Evolutionary conservation across 306 rosid genomes (phyloP).

Genomic region (Glycine tomentella): DNA sequence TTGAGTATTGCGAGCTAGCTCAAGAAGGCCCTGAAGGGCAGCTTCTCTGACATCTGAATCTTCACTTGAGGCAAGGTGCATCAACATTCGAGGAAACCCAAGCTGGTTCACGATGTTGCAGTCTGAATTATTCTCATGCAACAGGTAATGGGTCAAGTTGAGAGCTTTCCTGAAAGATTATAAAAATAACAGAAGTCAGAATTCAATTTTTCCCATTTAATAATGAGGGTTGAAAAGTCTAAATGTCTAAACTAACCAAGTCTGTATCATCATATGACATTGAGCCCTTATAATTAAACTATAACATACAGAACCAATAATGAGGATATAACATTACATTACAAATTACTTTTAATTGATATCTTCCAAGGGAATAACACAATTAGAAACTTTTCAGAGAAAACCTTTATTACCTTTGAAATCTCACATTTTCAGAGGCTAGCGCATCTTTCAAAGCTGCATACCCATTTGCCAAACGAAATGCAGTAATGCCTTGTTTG

Average conservation of each 20-base stretch:
- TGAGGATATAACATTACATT: neutral
- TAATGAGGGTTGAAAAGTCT: neutral
- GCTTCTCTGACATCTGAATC: conserved; percentile 87
- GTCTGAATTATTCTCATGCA: conserved; percentile 74
- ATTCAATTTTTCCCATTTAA: conserved; percentile 14
- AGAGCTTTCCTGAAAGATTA: conserved; percentile 83
- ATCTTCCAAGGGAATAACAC: neutral
- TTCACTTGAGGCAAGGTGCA: conserved; percentile 80
- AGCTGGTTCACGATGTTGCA: conserved; percentile 64
- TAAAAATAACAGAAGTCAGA: neutral
- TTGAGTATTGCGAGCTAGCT: conserved; percentile 55
- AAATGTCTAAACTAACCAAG: no score
- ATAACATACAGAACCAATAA: neutral
- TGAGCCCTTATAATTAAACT: no score
- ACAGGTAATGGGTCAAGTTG: conserved; percentile 80
- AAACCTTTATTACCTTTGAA: conserved; percentile 75
- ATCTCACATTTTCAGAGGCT: conserved; percentile 76
- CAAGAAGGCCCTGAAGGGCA: conserved; percentile 79
- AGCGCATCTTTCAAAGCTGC: conserved; percentile 81
- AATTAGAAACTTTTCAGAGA: neutral
- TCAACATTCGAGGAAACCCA: conserved; percentile 76
- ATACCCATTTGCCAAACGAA: conserved; percentile 94
- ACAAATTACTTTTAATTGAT: neutral
- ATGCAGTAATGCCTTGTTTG: conserved; percentile 74
- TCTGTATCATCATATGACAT: no score